Base-by-base conservation (phyloP, 1,139 yeast species). In the Tardiomyces depauwii region DNA sequence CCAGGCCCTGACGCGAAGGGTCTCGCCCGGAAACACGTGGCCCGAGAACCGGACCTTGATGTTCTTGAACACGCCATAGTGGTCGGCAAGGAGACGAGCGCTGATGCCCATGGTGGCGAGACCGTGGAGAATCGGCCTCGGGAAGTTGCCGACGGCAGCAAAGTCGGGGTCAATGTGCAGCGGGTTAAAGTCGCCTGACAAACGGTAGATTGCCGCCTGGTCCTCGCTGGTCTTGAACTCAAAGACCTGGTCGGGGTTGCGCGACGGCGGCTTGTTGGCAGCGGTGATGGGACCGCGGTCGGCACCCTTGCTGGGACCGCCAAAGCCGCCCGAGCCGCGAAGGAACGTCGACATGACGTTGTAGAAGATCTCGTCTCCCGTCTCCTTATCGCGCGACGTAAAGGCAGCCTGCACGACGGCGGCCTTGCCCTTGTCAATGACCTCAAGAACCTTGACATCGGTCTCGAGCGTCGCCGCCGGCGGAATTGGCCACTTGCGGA, bases 11-110 rank as follows among this genome's bases (percentile, higher is more conserved):
- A 91, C 79, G 60, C 74, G 76, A 64, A 91, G 74, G 30, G 87
- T 82, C 68, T 91, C 97, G 58, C 97, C 98, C n/a, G 97, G 97
- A 78, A 78, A 88, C 41, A 91, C 97, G 60, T 85, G 81, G 59
- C 91, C 91, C 32, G 95, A 77, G 64, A 91, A 91, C 63, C 97
- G 80, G 36, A 79, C 94, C 73, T 91, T 91, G 64, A 88, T 76
- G 71, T 88, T 96, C 61, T 76, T 76, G 66, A 83, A 85, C 42
- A 76, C 73, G 49, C 97, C 97, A 66, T 68, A 91, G 60, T 83
- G 74, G 58, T 88, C 95, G 59, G 75, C 73, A 57, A 91, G 73
- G 14, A 77, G 77, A 66, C 88, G 86, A 40, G 82, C 84, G 44
- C 86, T 70, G 55, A 88, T 77, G 52, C 97, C 97, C 65, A 86